These are phyloP conservation scores for Spencermartinsiella europaea DNA, from an alignment of 805 yeast species.

Conservation along the genomic window DNA sequence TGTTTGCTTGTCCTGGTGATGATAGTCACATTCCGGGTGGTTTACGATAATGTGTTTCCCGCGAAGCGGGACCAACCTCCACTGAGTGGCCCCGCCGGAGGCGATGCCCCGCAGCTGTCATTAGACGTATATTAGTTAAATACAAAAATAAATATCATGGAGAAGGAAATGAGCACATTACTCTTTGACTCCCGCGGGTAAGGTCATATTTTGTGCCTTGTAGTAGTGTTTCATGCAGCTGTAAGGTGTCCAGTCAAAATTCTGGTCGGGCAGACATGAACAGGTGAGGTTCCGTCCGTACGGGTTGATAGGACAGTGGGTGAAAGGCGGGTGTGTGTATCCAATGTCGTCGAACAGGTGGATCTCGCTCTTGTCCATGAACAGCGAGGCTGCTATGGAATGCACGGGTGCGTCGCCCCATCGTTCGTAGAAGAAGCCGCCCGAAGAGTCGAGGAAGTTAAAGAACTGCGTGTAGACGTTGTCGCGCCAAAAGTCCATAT, in stretches of 20 bases:
- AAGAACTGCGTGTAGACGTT: constrained; percentile 68
- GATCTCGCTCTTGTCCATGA: constrained; percentile 61
- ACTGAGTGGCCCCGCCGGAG: too few relatives aligned
- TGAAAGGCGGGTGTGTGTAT: constrained; percentile 75
- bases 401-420: constrained; percentile 97
- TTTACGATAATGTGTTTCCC: too few relatives aligned
- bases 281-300: constrained; percentile 44
- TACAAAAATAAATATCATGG: neutral
- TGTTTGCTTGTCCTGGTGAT: too few relatives aligned
- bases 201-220: constrained; percentile 24
- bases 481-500: constrained; percentile 67
- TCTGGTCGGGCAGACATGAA: constrained; percentile 40
- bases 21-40: too few relatives aligned
- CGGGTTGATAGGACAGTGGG: constrained; percentile 63
- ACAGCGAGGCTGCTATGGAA: constrained; percentile 78
- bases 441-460: constrained; percentile 66
- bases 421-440: constrained; percentile 92
- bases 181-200: constrained; percentile 12
- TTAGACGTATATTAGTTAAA: neutral
- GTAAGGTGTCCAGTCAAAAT: constrained; percentile 34
- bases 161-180: constrained; percentile 19
- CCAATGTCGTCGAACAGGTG: constrained; percentile 85
- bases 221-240: constrained; percentile 33
- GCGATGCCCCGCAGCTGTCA: too few relatives aligned
- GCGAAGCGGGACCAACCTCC: too few relatives aligned